These are phyloP conservation scores for Neurospora crassa DNA, from an alignment of 2,329 filamentous ascomycete species.

Conservation along the genomic window DNA sequence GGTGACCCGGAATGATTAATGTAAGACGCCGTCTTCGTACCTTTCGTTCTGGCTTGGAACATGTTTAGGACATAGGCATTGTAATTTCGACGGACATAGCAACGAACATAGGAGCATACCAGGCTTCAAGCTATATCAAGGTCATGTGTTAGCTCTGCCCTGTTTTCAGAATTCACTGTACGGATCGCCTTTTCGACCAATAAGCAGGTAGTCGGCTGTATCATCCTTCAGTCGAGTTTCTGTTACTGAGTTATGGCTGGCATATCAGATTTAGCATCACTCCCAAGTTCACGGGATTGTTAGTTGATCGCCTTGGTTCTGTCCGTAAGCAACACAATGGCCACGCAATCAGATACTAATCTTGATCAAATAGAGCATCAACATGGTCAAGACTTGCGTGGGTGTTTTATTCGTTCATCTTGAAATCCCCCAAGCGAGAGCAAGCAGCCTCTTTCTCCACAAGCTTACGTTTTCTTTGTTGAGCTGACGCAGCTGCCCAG, in stretches of 20 bases:
- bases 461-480: background rate
- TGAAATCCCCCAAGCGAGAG: background rate
- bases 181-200: background rate
- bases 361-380: background rate
- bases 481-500: background rate
- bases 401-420: background rate
- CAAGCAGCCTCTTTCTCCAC: background rate
- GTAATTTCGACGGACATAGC: background rate
- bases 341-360: background rate
- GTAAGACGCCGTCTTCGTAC: background rate
- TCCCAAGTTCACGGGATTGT: background rate
- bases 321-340: background rate
- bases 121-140: background rate
- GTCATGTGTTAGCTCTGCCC: background rate
- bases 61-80: background rate
- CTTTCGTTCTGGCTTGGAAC: background rate
- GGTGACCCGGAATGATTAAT: slow-evolving; percentile 16
- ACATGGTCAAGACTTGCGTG: background rate
- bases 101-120: background rate
- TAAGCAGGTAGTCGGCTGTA: background rate
- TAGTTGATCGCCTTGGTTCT: background rate
- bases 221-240: background rate
- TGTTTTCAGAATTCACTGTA: background rate
- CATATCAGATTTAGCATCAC: background rate
- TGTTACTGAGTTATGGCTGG: background rate